These are phyloP conservation scores for Colletotrichum sp. DNA, from an alignment of 2,329 filamentous ascomycete species.

Conservation along the genomic window DNA sequence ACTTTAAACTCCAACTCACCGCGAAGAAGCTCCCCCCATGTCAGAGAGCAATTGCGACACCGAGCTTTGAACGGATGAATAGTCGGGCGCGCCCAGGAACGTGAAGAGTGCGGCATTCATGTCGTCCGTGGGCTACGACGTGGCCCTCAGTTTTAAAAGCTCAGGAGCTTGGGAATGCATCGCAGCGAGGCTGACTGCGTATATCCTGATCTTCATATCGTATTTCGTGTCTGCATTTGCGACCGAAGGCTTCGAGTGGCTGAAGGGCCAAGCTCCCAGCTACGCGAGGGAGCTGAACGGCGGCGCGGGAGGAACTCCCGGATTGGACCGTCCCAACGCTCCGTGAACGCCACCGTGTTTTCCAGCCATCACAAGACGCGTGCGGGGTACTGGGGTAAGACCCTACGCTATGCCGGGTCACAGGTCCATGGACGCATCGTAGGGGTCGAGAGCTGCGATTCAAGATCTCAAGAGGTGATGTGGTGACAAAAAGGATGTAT, in stretches of 20 bases:
- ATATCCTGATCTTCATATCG: neutral
- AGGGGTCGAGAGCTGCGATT: neutral
- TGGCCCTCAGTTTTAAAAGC: neutral
- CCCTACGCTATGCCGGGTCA: neutral
- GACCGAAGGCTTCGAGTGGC: neutral
- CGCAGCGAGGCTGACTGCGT: neutral
- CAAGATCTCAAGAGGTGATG: neutral
- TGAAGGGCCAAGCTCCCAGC: neutral
- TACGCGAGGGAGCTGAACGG: neutral
- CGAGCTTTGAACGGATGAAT: neutral
- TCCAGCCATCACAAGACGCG: constrained; percentile 8
- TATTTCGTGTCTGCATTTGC: constrained; percentile 8
- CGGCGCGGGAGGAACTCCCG: neutral
- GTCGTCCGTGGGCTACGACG: neutral
- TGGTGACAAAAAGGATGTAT: neutral
- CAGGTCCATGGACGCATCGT: neutral
- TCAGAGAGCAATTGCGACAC: neutral
- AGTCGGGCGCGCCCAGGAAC: neutral
- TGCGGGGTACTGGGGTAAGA: constrained; percentile 14
- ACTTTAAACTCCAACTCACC: neutral
- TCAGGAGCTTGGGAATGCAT: neutral
- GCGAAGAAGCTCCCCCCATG: constrained; percentile 12
- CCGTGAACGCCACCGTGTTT: neutral
- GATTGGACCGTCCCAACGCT: neutral
- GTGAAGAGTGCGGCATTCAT: neutral